These are phyloP conservation scores for Oehlia diaphana DNA, from an alignment of 192 early-diverging fungal species.

Conservation along the genomic window DNA sequence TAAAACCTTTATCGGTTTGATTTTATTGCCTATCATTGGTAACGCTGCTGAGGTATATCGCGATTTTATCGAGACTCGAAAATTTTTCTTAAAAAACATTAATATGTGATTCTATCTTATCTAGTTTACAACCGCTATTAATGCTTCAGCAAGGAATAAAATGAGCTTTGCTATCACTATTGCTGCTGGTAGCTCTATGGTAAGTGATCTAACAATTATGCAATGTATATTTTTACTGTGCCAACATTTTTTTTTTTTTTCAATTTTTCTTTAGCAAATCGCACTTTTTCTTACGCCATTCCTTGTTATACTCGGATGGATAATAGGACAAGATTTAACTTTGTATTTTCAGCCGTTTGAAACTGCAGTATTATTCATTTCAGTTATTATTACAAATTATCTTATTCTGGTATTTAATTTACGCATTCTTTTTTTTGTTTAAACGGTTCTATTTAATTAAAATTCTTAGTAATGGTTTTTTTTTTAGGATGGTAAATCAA, in stretches of 20 bases:
- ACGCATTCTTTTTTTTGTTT: not conserved
- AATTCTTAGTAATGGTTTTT: not conserved
- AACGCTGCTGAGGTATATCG: conserved; percentile 68
- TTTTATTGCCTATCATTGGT: conserved; percentile 88
- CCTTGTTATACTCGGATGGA: conserved; percentile 81
- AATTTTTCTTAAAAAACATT: not conserved
- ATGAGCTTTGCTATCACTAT: conserved; percentile 91
- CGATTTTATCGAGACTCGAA: not conserved
- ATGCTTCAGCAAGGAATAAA: conserved; percentile 83
- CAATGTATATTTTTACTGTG: not conserved
- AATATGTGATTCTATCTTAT: conserved; percentile 26
- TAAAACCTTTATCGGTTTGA: conserved; percentile 88
- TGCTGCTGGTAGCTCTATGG: conserved; percentile 82
- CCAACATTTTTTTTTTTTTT: not conserved
- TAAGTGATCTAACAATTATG: not conserved
- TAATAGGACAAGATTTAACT: conserved; percentile 74
- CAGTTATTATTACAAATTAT: conserved; percentile 77
- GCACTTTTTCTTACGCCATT: conserved; percentile 73
- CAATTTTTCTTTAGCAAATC: conserved; percentile 60
- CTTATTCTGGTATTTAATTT: conserved; percentile 49
- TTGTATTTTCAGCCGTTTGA: conserved; percentile 83
- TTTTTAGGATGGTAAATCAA: conserved; percentile 78
- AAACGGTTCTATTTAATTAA: conserved; percentile 19
- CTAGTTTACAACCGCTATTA: conserved; percentile 79
- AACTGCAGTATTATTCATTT: conserved; percentile 78